Conservation (phyloP, 164 flowering plant species). For the Aristolochia fimbriata region DNA sequence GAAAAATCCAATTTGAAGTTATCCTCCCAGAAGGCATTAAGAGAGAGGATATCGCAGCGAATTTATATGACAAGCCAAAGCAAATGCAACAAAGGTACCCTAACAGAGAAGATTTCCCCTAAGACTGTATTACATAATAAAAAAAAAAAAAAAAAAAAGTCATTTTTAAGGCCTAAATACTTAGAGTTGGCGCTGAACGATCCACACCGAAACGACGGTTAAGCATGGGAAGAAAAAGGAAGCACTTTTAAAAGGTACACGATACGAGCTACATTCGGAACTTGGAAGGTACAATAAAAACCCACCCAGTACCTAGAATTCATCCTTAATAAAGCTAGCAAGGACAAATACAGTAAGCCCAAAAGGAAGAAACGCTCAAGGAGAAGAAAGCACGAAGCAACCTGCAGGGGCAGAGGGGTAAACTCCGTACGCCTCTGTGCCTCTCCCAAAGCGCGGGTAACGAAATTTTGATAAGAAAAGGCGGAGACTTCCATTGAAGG, state of each 20-base stretch:
- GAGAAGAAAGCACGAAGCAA: conserved; percentile 7
- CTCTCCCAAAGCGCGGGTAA: conserved; percentile 49
- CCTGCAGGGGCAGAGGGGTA: conserved; percentile 56
- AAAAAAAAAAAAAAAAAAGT: no score
- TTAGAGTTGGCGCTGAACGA: not conserved
- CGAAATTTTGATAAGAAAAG: conserved; percentile 51
- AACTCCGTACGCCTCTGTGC: conserved; percentile 33
- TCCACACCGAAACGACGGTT: not conserved
- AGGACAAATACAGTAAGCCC: not conserved
- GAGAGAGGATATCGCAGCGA: no score
- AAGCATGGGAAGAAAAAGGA: not conserved
- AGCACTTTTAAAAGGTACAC: not conserved
- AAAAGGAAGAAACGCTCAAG: not conserved
- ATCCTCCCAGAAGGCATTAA: no score
- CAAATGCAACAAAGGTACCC: no score
- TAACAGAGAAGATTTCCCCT: no score
- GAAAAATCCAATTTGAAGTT: no score
- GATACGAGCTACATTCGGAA: not conserved
- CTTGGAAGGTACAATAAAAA: not conserved
- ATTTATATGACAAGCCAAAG: no score
- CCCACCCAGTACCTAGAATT: not conserved
- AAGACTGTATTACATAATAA: no score
- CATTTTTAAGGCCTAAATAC: no score
- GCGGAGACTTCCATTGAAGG: conserved; percentile 14
- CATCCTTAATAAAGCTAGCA: not conserved